A percentile compares a stretch with the other conserved stretches of the same genome.
These are phyloP conservation scores for Hypholoma sublateritium DNA, from an alignment of 768 basidiomycete genomes.

Conservation along the genomic window DNA sequence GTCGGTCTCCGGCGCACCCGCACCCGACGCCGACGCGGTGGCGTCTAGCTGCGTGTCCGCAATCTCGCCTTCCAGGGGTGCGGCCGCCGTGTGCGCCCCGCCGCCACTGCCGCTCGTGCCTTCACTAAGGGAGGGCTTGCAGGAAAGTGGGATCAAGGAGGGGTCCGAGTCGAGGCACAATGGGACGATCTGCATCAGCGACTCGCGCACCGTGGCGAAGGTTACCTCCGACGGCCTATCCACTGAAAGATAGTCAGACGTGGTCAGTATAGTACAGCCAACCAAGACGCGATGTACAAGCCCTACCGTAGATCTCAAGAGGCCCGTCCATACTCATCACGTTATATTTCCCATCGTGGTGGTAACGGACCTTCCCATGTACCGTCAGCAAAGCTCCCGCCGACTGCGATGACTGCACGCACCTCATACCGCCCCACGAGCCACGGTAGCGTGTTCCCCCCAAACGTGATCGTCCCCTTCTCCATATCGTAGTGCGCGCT, in stretches of 20 bases:
- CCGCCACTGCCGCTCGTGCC: background rate
- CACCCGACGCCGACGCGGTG: no score
- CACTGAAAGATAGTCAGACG: conserved; percentile 41
- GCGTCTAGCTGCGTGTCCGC: background rate
- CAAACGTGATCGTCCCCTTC: conserved; percentile 72
- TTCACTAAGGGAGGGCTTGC: conserved; percentile 31
- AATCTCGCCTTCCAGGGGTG: background rate
- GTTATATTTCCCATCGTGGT: conserved; percentile 97
- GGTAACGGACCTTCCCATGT: conserved; percentile 69
- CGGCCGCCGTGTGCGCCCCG: no score
- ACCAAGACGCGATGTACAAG: background rate
- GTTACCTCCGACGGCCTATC: conserved; percentile 64
- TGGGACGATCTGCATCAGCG: conserved; percentile 75
- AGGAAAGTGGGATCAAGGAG: conserved; percentile 73
- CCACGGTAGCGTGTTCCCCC: conserved; percentile 84
- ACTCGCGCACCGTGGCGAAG: conserved; percentile 62
- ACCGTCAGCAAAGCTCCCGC: conserved; percentile 5
- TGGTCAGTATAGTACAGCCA: conserved; percentile 6
- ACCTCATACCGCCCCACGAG: conserved; percentile 84
- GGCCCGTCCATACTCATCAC: conserved; percentile 87
- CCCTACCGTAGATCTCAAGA: conserved; percentile 85
- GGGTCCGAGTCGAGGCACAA: conserved; percentile 88
- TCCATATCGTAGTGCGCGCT: conserved; percentile 41
- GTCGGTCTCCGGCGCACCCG: conserved; percentile 20
- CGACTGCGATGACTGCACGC: conserved; percentile 15